Base-by-base conservation (phyloP, 2,329 filamentous ascomycete genomes). In the Didymella glomerata region DNA sequence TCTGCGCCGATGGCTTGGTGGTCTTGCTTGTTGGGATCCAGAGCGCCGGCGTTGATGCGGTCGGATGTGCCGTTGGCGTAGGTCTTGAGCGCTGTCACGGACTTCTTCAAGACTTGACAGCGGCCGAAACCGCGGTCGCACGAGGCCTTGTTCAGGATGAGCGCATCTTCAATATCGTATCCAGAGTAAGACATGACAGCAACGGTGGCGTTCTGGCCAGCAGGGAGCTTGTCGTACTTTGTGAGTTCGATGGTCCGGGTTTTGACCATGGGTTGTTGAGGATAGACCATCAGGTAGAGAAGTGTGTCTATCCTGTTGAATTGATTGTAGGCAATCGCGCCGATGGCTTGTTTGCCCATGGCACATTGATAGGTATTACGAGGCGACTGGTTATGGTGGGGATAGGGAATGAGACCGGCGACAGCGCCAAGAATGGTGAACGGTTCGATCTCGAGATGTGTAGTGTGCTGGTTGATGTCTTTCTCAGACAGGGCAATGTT, bases 281-380 rank as follows among this genome's bases (percentile, higher is more conserved):
- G 95, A 73, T 99, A 99, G 3, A 99, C 95, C 81, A 99, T 91
- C 1, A 97, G 91, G 75, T 97, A 98, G 7, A 99, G 86, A 16
- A 99, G 84, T 0, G 94, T 98, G 73, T 99, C 95, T 76, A 99
- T 97, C 56, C 95, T 89, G 70, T 94, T 91, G 80, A 97, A 97
- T 77, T 99, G 95, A 75, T 99, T 99, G 75, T 97, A 96, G 16
- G 94, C 95, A 74, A 99, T 98, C 32, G 94, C 93, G 32, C 95
- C 95, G 76, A 99, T 98, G 38, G 95, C 95, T 90, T 99, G 95
- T 81, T 99, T 99, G 86, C 95, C 95, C 95, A 99, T 99, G 80
- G 95, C 95, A 80, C 94, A 97, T 83, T 98, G 94, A 74, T 99
- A 99, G 0, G 95, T 99, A 76, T 99, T 99, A 84, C 95, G 86